These are phyloP conservation scores for Neurospora sp. DNA, from an alignment of 495 filamentous ascomycete genomes.

Conservation along the genomic window DNA sequence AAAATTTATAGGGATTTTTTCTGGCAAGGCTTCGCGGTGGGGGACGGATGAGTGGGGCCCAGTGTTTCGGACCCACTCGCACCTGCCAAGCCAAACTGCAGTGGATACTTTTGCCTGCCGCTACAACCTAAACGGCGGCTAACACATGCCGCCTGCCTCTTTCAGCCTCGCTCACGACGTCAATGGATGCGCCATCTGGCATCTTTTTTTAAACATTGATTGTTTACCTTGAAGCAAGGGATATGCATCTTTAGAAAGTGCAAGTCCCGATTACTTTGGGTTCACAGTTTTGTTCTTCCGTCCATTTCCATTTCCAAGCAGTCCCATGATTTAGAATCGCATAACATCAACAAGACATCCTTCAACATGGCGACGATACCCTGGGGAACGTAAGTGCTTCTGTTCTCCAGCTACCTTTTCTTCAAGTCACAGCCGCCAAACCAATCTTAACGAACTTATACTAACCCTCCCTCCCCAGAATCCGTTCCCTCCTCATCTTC, in stretches of 20 bases:
- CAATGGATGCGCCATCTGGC: background rate
- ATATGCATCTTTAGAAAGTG: background rate
- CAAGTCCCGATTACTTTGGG: background rate
- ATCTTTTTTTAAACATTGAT: background rate
- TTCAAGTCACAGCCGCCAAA: background rate
- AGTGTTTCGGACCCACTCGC: background rate
- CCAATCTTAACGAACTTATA: background rate
- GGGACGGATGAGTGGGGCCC: background rate
- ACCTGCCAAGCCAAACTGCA: background rate
- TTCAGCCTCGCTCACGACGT: background rate
- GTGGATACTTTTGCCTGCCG: background rate
- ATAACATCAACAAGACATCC: background rate
- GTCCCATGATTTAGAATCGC: background rate
- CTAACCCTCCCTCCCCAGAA: constrained; percentile 30
- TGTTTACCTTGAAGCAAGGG: background rate
- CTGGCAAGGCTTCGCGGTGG: constrained; percentile 1
- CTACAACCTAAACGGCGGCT: background rate
- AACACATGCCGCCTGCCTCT: background rate
- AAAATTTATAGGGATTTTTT: constrained; percentile 15
- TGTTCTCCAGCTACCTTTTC: background rate
- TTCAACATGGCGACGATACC: constrained; percentile 27
- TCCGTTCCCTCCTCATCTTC: constrained; percentile 72
- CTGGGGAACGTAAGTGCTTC: constrained; percentile 39
- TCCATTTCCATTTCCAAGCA: background rate
- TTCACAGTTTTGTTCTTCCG: background rate